phyloP scores from a whole-genome alignment of 2,329 filamentous ascomycete genomes.

The Immersiporthe knoxdaviesiana region DNA sequence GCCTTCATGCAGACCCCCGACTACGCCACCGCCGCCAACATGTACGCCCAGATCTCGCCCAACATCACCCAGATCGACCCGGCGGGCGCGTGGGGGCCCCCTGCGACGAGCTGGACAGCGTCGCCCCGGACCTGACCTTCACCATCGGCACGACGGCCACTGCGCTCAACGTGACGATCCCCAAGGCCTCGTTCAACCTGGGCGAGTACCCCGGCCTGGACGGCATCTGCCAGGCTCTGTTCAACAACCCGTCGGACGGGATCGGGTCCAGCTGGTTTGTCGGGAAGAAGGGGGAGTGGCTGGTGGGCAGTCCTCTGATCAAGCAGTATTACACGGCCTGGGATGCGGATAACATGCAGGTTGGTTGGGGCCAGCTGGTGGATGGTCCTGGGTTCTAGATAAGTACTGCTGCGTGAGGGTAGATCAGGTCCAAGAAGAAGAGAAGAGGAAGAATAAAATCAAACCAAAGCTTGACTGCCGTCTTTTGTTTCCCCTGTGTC shows the following conservation, averaged over 20 bases:
- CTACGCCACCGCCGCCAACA: constrained; percentile 33
- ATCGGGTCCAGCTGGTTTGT: constrained; percentile 28
- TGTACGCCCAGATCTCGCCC: constrained; percentile 39
- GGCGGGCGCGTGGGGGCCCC: constrained; percentile 41
- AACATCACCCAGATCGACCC: constrained; percentile 38
- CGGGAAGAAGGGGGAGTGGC: constrained; percentile 35
- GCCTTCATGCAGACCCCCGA: constrained; percentile 40
- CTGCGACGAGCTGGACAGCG: constrained; percentile 37
- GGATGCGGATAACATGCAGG: constrained; percentile 36
- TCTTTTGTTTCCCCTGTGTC: neutral
- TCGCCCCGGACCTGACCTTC: constrained; percentile 38
- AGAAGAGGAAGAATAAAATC: too few relatives aligned
- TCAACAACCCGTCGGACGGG: constrained; percentile 33
- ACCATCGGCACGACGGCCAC: constrained; percentile 34
- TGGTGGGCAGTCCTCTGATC: constrained; percentile 40
- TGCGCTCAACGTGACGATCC: constrained; percentile 37
- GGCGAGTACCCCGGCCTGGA: constrained; percentile 37
- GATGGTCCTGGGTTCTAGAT: constrained; percentile 14
- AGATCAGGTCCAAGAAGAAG: too few relatives aligned
- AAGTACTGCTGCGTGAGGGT: neutral
- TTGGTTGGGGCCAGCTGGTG: constrained; percentile 33
- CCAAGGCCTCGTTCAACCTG: constrained; percentile 38
- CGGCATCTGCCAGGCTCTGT: constrained; percentile 40
- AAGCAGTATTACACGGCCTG: constrained; percentile 43
- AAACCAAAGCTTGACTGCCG: neutral